Base-by-base conservation (phyloP, 1,284 basidiomycete species). In the Malassezia furfur region DNA sequence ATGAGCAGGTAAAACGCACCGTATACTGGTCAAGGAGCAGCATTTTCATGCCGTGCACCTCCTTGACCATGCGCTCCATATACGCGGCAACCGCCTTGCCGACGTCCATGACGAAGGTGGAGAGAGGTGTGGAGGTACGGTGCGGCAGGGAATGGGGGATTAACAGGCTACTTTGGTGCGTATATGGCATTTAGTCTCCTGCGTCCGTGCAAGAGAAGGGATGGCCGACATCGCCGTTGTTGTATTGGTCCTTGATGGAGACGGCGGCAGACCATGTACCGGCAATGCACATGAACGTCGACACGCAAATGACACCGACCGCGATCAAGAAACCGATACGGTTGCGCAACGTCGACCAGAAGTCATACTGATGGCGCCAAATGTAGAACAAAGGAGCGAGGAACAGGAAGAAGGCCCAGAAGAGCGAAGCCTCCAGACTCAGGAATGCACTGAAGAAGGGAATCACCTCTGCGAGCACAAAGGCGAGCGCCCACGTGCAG, bases 11-110 rank as follows among this genome's bases (percentile, higher is more conserved):
- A 7, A 19, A 8, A 46, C 53, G 17, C 38, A 55, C 53, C n/a
- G 93, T 98, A 74, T 96, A 88, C 22, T 84, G 81, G 75, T 99
- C 94, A 25, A 99, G 83, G 31, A 99, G 81, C 40, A 99, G 81
- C n/a, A 96, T 91, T 77, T 98, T 99, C 86, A 99, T 96, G 7
- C 88, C 83, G 3, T 62, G 43, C 46, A 91, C 87, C 54, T 84
- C 84, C 30, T 85, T 84, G 59, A 96, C 82, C 80, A 96, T 81
- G 79, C 88, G 93, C 63, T 83, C 82, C 70, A 96, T 83, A 79
- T 98, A 99, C 15, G 85, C 88, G 77, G 91, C 88, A 39, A 96
- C 84, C 2, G 94, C 93, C 76, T 93, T 93, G 65, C 89, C 81
- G 61, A 93, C 85, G 77, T 99, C 91, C 93, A 98, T 96, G 17